Evolutionary conservation across 352 stramenopile genomes (phyloP).

Genomic region (Globisporangium heterothallicum): DNA sequence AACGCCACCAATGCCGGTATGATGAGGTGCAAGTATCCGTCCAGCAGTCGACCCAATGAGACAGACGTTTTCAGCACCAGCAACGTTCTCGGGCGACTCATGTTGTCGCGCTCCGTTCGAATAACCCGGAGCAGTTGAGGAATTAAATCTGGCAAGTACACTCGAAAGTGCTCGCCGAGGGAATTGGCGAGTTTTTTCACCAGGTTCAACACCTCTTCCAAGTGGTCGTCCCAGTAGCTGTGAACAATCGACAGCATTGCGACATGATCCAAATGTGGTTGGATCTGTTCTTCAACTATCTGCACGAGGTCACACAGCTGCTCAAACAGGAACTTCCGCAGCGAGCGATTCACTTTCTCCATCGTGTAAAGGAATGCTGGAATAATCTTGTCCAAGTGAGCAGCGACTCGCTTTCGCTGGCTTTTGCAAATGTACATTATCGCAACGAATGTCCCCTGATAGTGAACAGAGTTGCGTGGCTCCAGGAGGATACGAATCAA

Average conservation of each 20-base stretch:
- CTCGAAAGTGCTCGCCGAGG: slow-evolving; percentile 80
- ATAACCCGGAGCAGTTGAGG: slow-evolving; percentile 87
- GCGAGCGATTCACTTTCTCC: slow-evolving; percentile 76
- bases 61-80: slow-evolving; percentile 78
- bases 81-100: slow-evolving; percentile 60
- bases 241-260: slow-evolving; percentile 79
- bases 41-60: slow-evolving; percentile 64
- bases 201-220: slow-evolving; percentile 96
- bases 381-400: slow-evolving; percentile 96
- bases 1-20: slow-evolving; percentile 77
- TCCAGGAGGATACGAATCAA: slow-evolving; percentile 98
- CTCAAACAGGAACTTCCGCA: slow-evolving; percentile 95
- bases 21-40: slow-evolving; percentile 83
- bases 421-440: slow-evolving; percentile 99
- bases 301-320: slow-evolving; percentile 94
- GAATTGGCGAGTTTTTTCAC: slow-evolving; percentile 91
- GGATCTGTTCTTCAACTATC: slow-evolving; percentile 96
- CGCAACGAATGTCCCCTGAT: slow-evolving; percentile 96
- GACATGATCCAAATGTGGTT: slow-evolving; percentile 82
- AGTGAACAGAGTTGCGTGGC: slow-evolving; percentile 93
- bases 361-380: slow-evolving; percentile 96
- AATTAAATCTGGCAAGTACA: slow-evolving; percentile 86
- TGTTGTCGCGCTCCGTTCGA: slow-evolving; percentile 65
- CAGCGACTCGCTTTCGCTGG: slow-evolving; percentile 91
- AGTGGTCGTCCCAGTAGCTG: slow-evolving; percentile 89